Percentiles rank a stretch among this genome's conserved stretches.
Conservation (phyloP, 768 basidiomycete genomes). For the Rhizopogon vinicolor region DNA sequence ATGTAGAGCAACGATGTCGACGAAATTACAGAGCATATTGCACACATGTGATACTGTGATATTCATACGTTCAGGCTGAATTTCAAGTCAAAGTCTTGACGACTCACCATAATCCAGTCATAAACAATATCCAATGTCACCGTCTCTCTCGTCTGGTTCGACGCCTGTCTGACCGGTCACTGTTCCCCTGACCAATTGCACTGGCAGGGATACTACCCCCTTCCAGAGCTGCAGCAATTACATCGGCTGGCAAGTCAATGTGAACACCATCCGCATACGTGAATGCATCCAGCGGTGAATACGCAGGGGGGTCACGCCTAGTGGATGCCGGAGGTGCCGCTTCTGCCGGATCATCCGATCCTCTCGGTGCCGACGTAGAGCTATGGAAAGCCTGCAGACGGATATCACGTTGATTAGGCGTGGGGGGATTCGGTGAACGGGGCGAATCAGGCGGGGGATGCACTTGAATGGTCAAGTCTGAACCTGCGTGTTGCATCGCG, state of each 20-base stretch:
- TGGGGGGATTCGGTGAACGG: constrained; percentile 73
- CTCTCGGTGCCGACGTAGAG: constrained; percentile 12
- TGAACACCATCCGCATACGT: constrained; percentile 87
- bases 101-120: constrained; percentile 12
- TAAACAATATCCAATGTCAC: constrained; percentile 10
- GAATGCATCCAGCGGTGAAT: constrained; percentile 85
- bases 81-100: background rate
- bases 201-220: constrained; percentile 59
- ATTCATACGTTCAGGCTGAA: constrained; percentile 4
- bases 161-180: constrained; percentile 51
- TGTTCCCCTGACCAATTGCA: constrained; percentile 46
- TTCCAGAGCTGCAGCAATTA: constrained; percentile 87
- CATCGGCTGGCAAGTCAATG: constrained; percentile 87
- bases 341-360: constrained; percentile 21
- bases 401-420: constrained; percentile 81
- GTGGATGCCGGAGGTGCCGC: constrained; percentile 29
- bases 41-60: constrained; percentile 9
- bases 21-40: constrained; percentile 15
- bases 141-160: constrained; percentile 49
- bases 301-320: constrained; percentile 76
- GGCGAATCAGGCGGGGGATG: constrained; percentile 82
- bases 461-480: constrained; percentile 65
- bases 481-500: constrained; percentile 55
- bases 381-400: constrained; percentile 63
- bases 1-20: constrained; percentile 18